Evolutionary conservation across 805 yeast species (phyloP), one percentile per base, ranked within the genome.

Genomic region (Nakazawaea ambrosiae): DNA sequence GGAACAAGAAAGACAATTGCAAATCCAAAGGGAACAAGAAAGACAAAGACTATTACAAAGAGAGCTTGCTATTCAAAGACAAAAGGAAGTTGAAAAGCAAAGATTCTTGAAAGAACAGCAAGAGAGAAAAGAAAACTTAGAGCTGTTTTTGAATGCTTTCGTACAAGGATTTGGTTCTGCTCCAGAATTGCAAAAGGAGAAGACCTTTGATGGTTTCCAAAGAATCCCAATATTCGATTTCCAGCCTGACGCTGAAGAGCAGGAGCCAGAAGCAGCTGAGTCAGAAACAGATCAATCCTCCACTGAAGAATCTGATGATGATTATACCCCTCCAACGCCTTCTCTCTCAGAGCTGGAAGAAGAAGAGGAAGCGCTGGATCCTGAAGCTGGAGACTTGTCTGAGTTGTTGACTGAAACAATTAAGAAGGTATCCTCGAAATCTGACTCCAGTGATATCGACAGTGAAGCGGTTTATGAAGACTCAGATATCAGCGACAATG

Each of bases 341-440:
- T n/a, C 5, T 7, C 32, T 19, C n/a, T 20, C 31, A 34, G 29
- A 22, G 4, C 11, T 20, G 5, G 31, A 28, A 16, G 38, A 35
- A 25, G 38, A 23, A 27, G 40, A 36, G 3, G 23, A 29, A 6
- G 35, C 31, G 11, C 23, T 19, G 14, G 35, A 37, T 22, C 33
- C 36, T 17, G 36, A 37, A 10, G 31, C 33, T 3, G 20, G 34
- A 5, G 41, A 38, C 16, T 29, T 38, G n/a, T 22, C 37, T 4
- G 28, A 27, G 15, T 23, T 19, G 4, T 18, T 37, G 9, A 22
- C 31, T 8, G 5, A 12, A 15, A 20, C 22, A 4, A 18, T 33
- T 5, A 37, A 37, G 30, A 11, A 11, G 27, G n/a, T n/a, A n/a
- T n/a, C n/a, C n/a, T n/a, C n/a, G n/a, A n/a, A n/a, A n/a, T n/a